These are phyloP conservation scores for Zymoseptoria brevis DNA, from an alignment of 2,329 filamentous ascomycete genomes.

Conservation along the genomic window DNA sequence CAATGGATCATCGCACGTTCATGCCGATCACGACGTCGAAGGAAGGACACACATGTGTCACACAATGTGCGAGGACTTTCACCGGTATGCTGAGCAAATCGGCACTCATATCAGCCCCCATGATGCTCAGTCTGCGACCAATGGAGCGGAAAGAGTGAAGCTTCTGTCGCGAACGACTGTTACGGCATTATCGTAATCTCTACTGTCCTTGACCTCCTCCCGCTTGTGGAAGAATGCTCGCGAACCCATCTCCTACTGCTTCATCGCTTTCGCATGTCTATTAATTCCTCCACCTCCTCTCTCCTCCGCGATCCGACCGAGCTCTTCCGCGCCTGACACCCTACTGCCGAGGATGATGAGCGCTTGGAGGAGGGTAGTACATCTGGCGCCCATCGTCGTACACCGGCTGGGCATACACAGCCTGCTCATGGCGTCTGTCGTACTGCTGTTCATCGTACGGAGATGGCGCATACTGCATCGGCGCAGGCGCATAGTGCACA, in stretches of 20 bases:
- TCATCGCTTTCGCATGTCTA: background rate
- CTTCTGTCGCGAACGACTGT: background rate
- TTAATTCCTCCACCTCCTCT: background rate
- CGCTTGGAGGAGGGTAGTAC: constrained; percentile 4
- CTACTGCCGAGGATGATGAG: background rate
- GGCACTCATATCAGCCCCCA: background rate
- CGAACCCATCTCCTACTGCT: background rate
- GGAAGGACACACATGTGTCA: background rate
- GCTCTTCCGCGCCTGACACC: background rate
- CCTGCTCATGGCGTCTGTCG: constrained; percentile 8
- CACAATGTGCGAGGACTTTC: background rate
- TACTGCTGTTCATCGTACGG: constrained; percentile 23
- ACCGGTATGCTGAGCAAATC: background rate
- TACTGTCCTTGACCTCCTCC: background rate
- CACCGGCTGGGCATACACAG: constrained; percentile 12
- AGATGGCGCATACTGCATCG: constrained; percentile 15
- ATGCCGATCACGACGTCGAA: background rate
- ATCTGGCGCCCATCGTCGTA: constrained; percentile 7
- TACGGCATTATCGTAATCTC: background rate
- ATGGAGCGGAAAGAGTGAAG: background rate
- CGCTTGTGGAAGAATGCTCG: background rate
- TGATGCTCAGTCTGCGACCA: no score
- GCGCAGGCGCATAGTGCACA: background rate
- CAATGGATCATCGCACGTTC: background rate
- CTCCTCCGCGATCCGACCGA: background rate